Evolutionary conservation across 805 yeast genomes (phyloP), one percentile per base, ranked within the genome.

Genomic region (Starmera caribaea): DNA sequence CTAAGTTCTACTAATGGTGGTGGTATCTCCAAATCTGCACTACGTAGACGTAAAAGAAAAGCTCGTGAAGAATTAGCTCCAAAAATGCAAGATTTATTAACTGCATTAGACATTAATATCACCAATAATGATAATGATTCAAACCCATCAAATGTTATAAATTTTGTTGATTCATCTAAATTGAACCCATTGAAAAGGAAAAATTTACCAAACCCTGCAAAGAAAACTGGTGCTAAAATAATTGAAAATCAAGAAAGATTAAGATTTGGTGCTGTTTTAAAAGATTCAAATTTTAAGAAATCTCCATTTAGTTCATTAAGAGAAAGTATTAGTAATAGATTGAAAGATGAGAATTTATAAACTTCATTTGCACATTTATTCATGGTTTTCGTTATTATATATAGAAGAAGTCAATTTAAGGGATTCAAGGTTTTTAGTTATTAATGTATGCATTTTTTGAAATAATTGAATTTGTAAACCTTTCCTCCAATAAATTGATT

Each of bases 221-320:
- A 75, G 35, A 72, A 74, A 39, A 67, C 58, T 31, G 79, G 79
- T 42, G 69, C 71, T 14, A 71, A 69, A 47, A 60, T 65, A 33
- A 68, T 83, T n/a, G 74, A 79, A 44, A 63, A 59, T 29, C 63
- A 65, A 35, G 94, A 83, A 53, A 67, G 71, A 41, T 63, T 65
- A 44, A 65, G 81, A 45, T 84, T 85, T 54, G 73, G 68, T 13
- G 59, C 65, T 32, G 74, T 82, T 4, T 59, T 85, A 42, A 69
- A 68, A 38, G 75, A 79, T 49, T 55, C 67, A 31, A 57, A 61
- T 21, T 81, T 79, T 48, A 70, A 77, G 58, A 57, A 63, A 39
- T 70, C 75, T 30, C 86, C 89, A 3, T 83, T 84, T 53, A 68
- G 68, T 32, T 73, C 88, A 3, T 64, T 85, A 47, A 78, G 72